A percentile compares a stretch with the other conserved stretches of the same genome.
phyloP scores from a whole-genome alignment of 2,329 filamentous ascomycete genomes.

The Diaporthe sp. region DNA sequence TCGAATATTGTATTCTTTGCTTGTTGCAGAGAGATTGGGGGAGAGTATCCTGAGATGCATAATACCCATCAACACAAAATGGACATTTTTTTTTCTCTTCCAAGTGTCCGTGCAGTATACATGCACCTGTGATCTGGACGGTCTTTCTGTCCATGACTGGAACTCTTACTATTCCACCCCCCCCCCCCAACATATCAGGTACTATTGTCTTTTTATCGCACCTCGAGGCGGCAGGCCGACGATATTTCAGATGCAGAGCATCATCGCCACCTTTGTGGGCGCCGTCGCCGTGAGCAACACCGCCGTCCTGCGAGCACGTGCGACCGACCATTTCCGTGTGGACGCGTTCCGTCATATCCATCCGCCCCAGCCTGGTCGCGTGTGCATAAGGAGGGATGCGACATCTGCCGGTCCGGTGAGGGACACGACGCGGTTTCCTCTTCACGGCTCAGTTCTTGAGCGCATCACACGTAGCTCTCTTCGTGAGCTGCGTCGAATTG shows the following conservation, averaged over 20 bases:
- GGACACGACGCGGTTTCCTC: no score
- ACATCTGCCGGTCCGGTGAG: not conserved
- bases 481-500: not conserved
- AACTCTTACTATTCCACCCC: not conserved
- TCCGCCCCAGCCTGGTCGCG: no score
- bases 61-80: not conserved
- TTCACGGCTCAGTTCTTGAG: not conserved
- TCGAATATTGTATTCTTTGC: not conserved
- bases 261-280: not conserved
- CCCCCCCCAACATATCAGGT: no score
- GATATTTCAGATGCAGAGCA: not conserved
- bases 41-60: not conserved
- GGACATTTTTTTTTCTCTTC: not conserved
- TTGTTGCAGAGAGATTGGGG: not conserved
- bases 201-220: no score
- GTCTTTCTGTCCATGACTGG: not conserved
- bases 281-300: not conserved
- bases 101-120: not conserved
- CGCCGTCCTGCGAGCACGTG: not conserved
- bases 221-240: not conserved
- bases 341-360: not conserved
- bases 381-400: not conserved
- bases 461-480: not conserved
- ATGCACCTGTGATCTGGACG: not conserved
- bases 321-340: not conserved